A percentile compares a stretch with the other conserved stretches of the same genome.
phyloP scores from a whole-genome alignment of 768 basidiomycete species.

The Leucogyrophana mollusca region DNA sequence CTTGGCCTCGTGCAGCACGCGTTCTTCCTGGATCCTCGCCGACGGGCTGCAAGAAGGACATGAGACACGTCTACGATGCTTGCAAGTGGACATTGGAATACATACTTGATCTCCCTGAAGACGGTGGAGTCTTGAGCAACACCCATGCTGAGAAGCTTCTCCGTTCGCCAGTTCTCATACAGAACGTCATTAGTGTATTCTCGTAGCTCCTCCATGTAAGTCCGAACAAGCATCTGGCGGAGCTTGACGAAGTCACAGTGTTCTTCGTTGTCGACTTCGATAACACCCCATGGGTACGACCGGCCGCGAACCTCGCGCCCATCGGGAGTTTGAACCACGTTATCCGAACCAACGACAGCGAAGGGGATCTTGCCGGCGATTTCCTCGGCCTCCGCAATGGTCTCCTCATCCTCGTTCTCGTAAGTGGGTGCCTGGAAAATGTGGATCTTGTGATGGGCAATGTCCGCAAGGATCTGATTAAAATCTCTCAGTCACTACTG shows the following conservation, averaged over 20 bases:
- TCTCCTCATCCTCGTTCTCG: conserved; percentile 98
- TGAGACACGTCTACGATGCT: conserved; percentile 11
- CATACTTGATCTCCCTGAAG: conserved; percentile 99
- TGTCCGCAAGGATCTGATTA: conserved; percentile 83
- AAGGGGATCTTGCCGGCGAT: conserved; percentile 99
- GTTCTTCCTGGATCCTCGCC: conserved; percentile 93
- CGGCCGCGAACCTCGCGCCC: conserved; percentile 94
- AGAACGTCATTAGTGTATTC: conserved; percentile 95
- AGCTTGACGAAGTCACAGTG: conserved; percentile 99
- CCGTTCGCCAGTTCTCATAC: conserved; percentile 98
- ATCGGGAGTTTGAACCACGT: conserved; percentile 76
- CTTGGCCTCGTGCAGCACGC: conserved; percentile 94
- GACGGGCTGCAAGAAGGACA: conserved; percentile 66
- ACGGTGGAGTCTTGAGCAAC: conserved; percentile 96
- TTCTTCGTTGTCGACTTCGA: conserved; percentile 98
- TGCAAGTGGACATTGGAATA: conserved; percentile 11
- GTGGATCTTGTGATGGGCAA: conserved; percentile 91
- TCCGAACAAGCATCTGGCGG: conserved; percentile 97
- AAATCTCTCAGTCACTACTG: conserved; percentile 2
- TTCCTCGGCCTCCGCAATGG: conserved; percentile 94
- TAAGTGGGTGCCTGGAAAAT: conserved; percentile 98
- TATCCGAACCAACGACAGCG: conserved; percentile 94
- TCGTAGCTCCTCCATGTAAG: conserved; percentile 98
- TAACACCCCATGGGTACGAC: conserved; percentile 96
- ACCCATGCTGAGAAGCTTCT: conserved; percentile 96